Evolutionary conservation across 179 eudicot species (phyloP), one percentile per base, ranked within the genome.

Genomic region (Amaranthus tricolor): DNA sequence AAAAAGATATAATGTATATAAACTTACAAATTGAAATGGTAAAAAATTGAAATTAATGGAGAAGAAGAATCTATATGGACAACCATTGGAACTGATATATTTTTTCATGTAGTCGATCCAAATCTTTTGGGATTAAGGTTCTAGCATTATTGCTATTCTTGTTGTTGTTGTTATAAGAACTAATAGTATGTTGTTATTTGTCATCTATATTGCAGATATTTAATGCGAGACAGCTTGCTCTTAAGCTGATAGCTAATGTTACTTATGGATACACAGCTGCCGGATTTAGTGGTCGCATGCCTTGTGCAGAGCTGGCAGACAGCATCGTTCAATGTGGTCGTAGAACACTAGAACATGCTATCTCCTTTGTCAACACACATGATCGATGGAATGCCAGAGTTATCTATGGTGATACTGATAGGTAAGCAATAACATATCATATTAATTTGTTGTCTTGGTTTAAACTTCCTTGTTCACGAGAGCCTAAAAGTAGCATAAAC

Each of bases 241-340:
- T 95, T 76, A 95, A 95, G 84, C 84, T 95, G 77, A 95, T 95
- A 85, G 90, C 97, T 52, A 95, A 95, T 85, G 99, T 95, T 64
- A 95, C 97, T 59, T 93, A 95, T 77, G 99, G 99, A 58, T 95
- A 95, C 76, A 91, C 97, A 74, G 99, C 99, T 81, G 99, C 97
- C 76, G 99, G 99, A 75, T 95, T 89, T 82, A 93, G 99, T 77
- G 99, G 99, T 65, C 97, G 97, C 64, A 95, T 95, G 99, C 99
- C 99, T 68, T 95, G 96, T 83, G 97, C 99, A 78, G 99, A 93
- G 84, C 85, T 95, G 59, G 99, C 99, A 5, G 99, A 92, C 81
- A 93, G 98, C 82, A 95, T 95, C 58, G 99, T 95, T 72, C 99
- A 95, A 83, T 95, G 99, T 83, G 99, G 94, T 78, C 97, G 98